Evolutionary conservation across 139 green algal species (phyloP).

Genomic region (Chlorella sorokiniana): DNA sequence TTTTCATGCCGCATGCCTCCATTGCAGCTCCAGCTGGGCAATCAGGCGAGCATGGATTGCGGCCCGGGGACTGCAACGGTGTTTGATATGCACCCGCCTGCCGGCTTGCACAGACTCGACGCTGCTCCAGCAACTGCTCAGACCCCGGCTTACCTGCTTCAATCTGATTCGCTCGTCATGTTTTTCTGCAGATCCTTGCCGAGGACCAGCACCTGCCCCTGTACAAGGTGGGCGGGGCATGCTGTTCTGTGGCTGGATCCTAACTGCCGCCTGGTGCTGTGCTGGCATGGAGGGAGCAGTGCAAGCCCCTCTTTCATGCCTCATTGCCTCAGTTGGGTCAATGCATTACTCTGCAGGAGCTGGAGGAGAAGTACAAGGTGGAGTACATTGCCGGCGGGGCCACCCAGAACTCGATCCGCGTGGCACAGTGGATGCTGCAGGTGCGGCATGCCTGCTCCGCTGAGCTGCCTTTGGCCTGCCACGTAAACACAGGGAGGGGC

Average conservation of each 20-base stretch:
- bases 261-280: background rate
- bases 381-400: constrained; percentile 98
- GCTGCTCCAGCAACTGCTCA: too few species aligned
- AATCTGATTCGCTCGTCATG: too few species aligned
- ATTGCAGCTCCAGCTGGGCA: constrained; percentile 86
- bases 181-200: constrained; percentile 86
- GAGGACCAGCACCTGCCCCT: constrained; percentile 97
- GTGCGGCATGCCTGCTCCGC: background rate
- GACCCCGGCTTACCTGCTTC: too few species aligned
- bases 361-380: constrained; percentile 77
- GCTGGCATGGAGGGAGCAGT: background rate
- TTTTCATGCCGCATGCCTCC: background rate
- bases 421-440: constrained; percentile 98
- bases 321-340: too few species aligned
- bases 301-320: too few species aligned
- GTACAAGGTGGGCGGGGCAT: constrained; percentile 71
- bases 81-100: too few species aligned
- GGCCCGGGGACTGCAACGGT: too few species aligned
- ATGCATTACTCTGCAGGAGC: constrained; percentile 84
- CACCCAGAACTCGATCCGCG: constrained; percentile 96
- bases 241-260: background rate
- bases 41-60: too few species aligned
- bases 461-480: background rate
- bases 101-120: too few species aligned
- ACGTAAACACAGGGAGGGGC: background rate